phyloP scores from a whole-genome alignment of 768 basidiomycete species.

The Pulveroboletus sp. region DNA sequence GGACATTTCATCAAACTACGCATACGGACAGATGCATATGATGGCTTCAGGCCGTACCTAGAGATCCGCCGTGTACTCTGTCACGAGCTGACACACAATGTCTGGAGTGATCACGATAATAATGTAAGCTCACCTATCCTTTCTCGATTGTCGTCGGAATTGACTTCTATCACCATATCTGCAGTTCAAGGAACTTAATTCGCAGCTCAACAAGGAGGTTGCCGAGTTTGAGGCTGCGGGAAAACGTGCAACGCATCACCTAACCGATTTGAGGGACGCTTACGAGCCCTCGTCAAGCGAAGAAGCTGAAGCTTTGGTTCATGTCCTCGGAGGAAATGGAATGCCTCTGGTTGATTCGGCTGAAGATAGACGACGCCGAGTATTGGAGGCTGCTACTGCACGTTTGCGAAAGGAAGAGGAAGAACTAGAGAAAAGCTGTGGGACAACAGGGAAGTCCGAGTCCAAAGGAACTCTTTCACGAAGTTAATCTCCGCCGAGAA shows the following conservation, averaged over 20 bases:
- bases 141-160: not conserved
- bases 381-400: constrained; percentile 59
- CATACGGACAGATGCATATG: constrained; percentile 66
- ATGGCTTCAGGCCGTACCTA: constrained; percentile 66
- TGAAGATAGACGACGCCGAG: constrained; percentile 55
- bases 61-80: constrained; percentile 69
- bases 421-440: constrained; percentile 70
- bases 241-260: constrained; percentile 51
- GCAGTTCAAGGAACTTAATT: constrained; percentile 74
- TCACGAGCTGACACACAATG: constrained; percentile 76
- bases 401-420: constrained; percentile 66
- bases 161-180: not conserved
- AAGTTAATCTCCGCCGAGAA: too few relatives aligned
- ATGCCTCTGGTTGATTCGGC: constrained; percentile 38
- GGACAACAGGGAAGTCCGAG: constrained; percentile 39
- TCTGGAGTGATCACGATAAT: constrained; percentile 70
- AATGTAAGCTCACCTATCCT: constrained; percentile 45
- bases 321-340: constrained; percentile 53
- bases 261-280: constrained; percentile 33
- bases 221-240: constrained; percentile 59
- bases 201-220: constrained; percentile 70
- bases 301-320: constrained; percentile 52
- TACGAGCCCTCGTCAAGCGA: constrained; percentile 55
- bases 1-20: constrained; percentile 68
- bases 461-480: not conserved